A percentile compares a stretch with the other conserved stretches of the same genome.
These are phyloP conservation scores for Fusarium musae DNA, from an alignment of 2,329 filamentous ascomycete genomes.

Conservation along the genomic window DNA sequence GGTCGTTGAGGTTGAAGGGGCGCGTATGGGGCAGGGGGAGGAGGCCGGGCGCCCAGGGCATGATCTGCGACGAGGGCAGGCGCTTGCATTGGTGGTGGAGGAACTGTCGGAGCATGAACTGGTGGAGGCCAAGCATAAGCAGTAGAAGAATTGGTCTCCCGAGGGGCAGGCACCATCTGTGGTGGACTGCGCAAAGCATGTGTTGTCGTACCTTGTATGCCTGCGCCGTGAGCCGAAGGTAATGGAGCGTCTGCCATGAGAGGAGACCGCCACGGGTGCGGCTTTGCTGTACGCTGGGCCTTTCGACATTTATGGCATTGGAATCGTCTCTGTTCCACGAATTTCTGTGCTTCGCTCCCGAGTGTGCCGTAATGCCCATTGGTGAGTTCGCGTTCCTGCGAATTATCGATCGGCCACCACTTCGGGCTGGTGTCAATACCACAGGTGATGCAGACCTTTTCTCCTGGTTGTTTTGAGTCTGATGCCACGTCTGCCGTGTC, in stretches of 20 bases:
- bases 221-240: slow-evolving; percentile 28
- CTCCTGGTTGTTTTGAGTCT: slow-evolving; percentile 52
- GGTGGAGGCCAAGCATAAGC: slow-evolving; percentile 44
- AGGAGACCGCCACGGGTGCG: slow-evolving; percentile 40
- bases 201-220: slow-evolving; percentile 31
- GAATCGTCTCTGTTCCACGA: slow-evolving; percentile 69
- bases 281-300: slow-evolving; percentile 58
- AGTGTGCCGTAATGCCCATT: slow-evolving; percentile 63
- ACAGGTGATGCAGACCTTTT: slow-evolving; percentile 72
- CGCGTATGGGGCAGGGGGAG: slow-evolving; percentile 44
- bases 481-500: slow-evolving; percentile 43
- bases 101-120: slow-evolving; percentile 34
- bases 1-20: slow-evolving; percentile 44
- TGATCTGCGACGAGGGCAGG: slow-evolving; percentile 43
- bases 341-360: slow-evolving; percentile 67
- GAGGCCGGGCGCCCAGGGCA: slow-evolving; percentile 44
- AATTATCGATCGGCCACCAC: slow-evolving; percentile 73
- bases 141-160: slow-evolving; percentile 35
- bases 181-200: slow-evolving; percentile 47
- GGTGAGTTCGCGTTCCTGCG: slow-evolving; percentile 62
- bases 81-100: slow-evolving; percentile 36
- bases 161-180: slow-evolving; percentile 43
- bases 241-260: slow-evolving; percentile 35
- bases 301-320: slow-evolving; percentile 83
- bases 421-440: slow-evolving; percentile 77